Conservation (phyloP, 2,329 filamentous ascomycete genomes). For the Didymella segeticola region DNA sequence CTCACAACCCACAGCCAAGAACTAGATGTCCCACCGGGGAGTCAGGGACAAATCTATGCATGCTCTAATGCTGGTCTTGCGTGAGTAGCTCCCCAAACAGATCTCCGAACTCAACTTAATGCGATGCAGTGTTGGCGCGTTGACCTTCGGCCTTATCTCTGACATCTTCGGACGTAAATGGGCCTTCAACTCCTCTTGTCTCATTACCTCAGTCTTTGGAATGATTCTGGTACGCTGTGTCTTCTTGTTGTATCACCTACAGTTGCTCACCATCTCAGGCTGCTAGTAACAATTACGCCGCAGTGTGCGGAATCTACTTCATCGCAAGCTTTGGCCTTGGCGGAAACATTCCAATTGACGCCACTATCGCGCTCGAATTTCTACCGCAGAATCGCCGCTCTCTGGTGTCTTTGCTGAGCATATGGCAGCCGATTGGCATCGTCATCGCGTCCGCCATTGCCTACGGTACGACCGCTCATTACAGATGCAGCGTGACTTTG, state of each 20-base stretch:
- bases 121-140: constrained; percentile 35
- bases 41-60: too few species aligned
- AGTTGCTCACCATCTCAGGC: constrained; percentile 25
- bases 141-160: constrained; percentile 34
- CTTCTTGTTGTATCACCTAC: not conserved
- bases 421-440: constrained; percentile 42
- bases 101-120: too few species aligned
- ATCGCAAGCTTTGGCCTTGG: constrained; percentile 35
- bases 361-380: constrained; percentile 38
- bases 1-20: too few species aligned
- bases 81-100: too few species aligned
- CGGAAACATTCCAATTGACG: constrained; percentile 39
- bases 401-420: constrained; percentile 37
- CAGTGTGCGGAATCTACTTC: constrained; percentile 39
- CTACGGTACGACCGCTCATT: constrained; percentile 39
- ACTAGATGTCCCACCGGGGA: too few species aligned
- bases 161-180: constrained; percentile 40
- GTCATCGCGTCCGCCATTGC: constrained; percentile 36
- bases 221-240: constrained; percentile 27
- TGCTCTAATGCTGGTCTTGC: constrained; percentile 40
- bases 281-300: constrained; percentile 38
- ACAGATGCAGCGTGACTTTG: constrained; percentile 32
- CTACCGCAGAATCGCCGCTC: constrained; percentile 36
- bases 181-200: constrained; percentile 37
- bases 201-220: constrained; percentile 36